Evolutionary conservation across 2,329 filamentous ascomycete species (phyloP), one percentile per base, ranked within the genome.

Genomic region (Kalmusia sp.): DNA sequence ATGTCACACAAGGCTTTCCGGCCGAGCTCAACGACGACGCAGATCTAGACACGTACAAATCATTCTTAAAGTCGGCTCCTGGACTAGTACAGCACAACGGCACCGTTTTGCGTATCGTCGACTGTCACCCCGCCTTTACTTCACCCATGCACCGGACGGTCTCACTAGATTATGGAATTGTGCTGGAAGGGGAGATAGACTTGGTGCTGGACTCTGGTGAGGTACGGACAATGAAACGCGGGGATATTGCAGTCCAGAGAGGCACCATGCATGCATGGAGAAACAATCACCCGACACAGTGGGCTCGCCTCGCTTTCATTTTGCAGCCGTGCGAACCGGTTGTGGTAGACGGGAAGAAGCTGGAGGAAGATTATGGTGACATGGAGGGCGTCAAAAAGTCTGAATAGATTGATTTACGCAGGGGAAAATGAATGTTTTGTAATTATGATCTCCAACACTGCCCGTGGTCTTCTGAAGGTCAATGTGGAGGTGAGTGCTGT

Each of bases 1-100:
- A 84, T 62, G 75, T 79, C 5, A 80, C 82, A 2, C 73, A 77
- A 27, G 63, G 70, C 31, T 78, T 76, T 52, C 82, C 82, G 0
- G 74, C 77, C 12, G 60, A 79, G 31, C 67, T 84, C 31, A 74
- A 74, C 64, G 56, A 68, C 8, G 74, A 79, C 44, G 63, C 72
- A 45, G 82, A 85, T 62, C 62, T 84, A 4, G 52, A 60, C 8
- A 65, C 68, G 7, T 83, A 84, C 70, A 68, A 76, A 38, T 59
- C 64, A 30, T 77, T 77, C 56, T 71, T 83, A 9, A 54, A 69
- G 6, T 64, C 71, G 17, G 74, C 79, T 1, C 80, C 82, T 0
- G 82, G 82, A 0, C 71, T 85, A 4, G 75, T 78, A 6, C 69
- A 79, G 15, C 73, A 76, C 1, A 69, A 69, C 9, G 80, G 80